phyloP scores from a whole-genome alignment of 2,329 filamentous ascomycete genomes.

The Aureobasidium sp. region DNA sequence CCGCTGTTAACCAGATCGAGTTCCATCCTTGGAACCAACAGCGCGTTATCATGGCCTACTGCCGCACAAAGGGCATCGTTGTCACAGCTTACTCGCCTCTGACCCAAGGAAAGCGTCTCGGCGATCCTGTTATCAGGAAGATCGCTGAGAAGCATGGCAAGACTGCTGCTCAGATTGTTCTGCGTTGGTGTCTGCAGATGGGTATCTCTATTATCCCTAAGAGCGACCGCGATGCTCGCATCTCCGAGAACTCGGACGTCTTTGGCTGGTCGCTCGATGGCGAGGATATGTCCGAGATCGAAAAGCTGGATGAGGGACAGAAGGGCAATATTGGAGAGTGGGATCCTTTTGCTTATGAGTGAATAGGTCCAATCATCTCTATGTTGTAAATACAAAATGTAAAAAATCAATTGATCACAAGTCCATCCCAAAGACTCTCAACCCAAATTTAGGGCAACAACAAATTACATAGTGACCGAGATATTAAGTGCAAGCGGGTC shows the following conservation, averaged over 20 bases:
- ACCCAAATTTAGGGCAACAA: too few relatives aligned
- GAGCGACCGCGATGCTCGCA: conserved; percentile 30
- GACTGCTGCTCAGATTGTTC: conserved; percentile 62
- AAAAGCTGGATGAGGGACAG: conserved; percentile 26
- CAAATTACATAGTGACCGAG: neutral
- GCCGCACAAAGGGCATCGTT: conserved; percentile 46
- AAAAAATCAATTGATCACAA: neutral
- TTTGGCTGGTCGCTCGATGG: conserved; percentile 30
- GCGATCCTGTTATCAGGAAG: conserved; percentile 53
- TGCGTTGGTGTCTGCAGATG: conserved; percentile 74
- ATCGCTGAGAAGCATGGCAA: conserved; percentile 63
- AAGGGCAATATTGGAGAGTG: conserved; percentile 17
- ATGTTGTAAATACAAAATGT: neutral
- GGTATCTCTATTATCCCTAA: conserved; percentile 46
- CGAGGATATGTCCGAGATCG: conserved; percentile 28
- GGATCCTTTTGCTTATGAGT: conserved; percentile 18
- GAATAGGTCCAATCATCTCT: neutral
- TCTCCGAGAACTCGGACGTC: conserved; percentile 29
- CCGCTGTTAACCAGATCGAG: conserved; percentile 61
- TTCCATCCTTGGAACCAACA: conserved; percentile 63
- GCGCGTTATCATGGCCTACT: conserved; percentile 46
- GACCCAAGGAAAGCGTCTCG: conserved; percentile 57
- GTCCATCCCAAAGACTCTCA: neutral
- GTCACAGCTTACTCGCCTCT: conserved; percentile 54
- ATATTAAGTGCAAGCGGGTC: neutral